Evolutionary conservation across 78 protist genomes (phyloP).

Genomic region (Dictyostelium citrinum): DNA sequence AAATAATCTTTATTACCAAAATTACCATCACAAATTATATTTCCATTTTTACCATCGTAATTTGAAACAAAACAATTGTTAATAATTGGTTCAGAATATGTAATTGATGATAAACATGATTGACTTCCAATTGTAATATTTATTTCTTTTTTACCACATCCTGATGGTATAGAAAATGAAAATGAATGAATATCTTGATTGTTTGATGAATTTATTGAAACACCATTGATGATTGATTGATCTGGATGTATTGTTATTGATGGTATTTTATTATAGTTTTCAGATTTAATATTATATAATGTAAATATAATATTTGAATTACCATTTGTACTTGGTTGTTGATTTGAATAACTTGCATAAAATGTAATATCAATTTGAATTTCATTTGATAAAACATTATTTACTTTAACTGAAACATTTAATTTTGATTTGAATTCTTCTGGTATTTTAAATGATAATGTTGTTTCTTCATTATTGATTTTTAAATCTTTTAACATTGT

Average conservation of each 20-base stretch:
- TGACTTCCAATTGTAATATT: background rate
- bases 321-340: background rate
- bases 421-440: background rate
- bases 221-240: background rate
- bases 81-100: background rate
- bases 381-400: background rate
- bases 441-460: background rate
- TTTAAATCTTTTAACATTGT: no score
- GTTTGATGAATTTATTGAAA: background rate
- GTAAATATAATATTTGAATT: background rate
- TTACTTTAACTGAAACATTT: background rate
- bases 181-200: background rate
- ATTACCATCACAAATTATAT: background rate
- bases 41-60: background rate
- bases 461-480: background rate
- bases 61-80: background rate
- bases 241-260: no score
- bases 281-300: background rate
- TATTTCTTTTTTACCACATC: background rate
- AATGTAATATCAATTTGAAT: no score
- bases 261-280: background rate
- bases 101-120: background rate
- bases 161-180: background rate
- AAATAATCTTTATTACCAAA: background rate
- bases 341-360: background rate